Evolutionary conservation across 1,284 basidiomycete genomes (phyloP).

Genomic region (Cryptococcus sp.): DNA sequence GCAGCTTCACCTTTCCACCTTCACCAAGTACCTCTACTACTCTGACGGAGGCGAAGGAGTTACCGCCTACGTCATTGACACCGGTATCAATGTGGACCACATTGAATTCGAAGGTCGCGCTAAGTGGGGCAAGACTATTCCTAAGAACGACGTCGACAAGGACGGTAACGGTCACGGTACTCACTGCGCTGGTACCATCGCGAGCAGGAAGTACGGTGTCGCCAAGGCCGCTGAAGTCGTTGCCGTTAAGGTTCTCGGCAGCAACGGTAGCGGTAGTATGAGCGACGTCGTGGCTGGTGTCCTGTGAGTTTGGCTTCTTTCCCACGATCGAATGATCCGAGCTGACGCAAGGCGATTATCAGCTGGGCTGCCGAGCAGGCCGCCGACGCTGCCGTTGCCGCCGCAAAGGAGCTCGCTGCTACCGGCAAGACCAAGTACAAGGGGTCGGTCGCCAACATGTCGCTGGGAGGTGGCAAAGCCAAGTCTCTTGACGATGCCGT

Average conservation of each 20-base stretch:
- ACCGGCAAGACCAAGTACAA: slow-evolving; percentile 77
- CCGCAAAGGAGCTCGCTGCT: slow-evolving; percentile 64
- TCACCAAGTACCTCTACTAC: slow-evolving; percentile 82
- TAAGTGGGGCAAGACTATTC: slow-evolving; percentile 79
- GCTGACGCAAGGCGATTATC: slow-evolving; percentile 9
- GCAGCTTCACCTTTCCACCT: slow-evolving; percentile 77
- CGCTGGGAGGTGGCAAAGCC: slow-evolving; percentile 94
- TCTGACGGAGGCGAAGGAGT: slow-evolving; percentile 81
- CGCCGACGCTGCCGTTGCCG: slow-evolving; percentile 58
- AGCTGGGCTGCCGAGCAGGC: slow-evolving; percentile 75
- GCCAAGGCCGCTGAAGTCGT: slow-evolving; percentile 88
- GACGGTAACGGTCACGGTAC: slow-evolving; percentile 69
- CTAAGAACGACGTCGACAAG: slow-evolving; percentile 70
- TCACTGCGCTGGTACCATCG: slow-evolving; percentile 83
- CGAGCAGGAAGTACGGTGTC: slow-evolving; percentile 80
- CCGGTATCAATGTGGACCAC: slow-evolving; percentile 81
- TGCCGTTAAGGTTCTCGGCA: slow-evolving; percentile 96
- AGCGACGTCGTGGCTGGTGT: slow-evolving; percentile 90
- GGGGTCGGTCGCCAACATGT: slow-evolving; percentile 98
- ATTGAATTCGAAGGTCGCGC: slow-evolving; percentile 86
- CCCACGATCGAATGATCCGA: neutral
- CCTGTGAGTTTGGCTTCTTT: slow-evolving; percentile 31
- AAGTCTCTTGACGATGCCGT: slow-evolving; percentile 81
- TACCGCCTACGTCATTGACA: slow-evolving; percentile 69
- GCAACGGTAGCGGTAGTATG: slow-evolving; percentile 93